Evolutionary conservation across 2,329 filamentous ascomycete species (phyloP).

Genomic region (Achaetomium macrosporum): DNA sequence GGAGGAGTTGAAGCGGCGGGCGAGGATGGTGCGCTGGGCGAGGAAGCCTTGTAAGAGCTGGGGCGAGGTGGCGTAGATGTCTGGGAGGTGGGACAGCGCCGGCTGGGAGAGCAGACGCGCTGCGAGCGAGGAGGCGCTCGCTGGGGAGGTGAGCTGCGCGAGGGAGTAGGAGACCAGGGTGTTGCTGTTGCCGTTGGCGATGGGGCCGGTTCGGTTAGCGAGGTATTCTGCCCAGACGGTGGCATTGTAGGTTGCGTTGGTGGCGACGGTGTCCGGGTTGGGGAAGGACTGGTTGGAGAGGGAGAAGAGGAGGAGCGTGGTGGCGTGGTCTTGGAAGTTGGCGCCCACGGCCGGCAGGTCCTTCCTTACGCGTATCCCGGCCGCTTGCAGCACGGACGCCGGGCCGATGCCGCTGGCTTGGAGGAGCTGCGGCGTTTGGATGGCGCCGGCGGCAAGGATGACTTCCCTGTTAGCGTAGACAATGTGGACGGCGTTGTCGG

Average conservation of each 20-base stretch:
- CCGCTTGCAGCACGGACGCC: slow-evolving; percentile 29
- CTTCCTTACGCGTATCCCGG: slow-evolving; percentile 34
- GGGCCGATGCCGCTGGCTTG: slow-evolving; percentile 41
- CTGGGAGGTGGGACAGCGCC: slow-evolving; percentile 12
- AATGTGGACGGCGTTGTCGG: slow-evolving; percentile 15
- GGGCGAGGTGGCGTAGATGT: slow-evolving; percentile 10
- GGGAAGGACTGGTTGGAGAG: slow-evolving; percentile 19
- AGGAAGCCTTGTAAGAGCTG: slow-evolving; percentile 12
- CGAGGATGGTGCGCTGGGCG: slow-evolving; percentile 17
- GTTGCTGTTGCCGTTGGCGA: slow-evolving; percentile 14
- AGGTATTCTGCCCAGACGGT: slow-evolving; percentile 23
- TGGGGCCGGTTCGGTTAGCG: slow-evolving; percentile 20
- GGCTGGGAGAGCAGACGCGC: slow-evolving; percentile 11
- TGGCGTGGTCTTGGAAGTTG: slow-evolving; percentile 35
- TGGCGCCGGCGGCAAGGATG: slow-evolving; percentile 33
- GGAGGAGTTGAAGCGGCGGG: slow-evolving; percentile 8
- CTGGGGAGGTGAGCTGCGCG: slow-evolving; percentile 8
- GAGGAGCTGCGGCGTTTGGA: slow-evolving; percentile 37
- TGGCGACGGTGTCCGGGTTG: slow-evolving; percentile 19
- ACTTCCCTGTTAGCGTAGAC: slow-evolving; percentile 32
- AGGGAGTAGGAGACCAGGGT: slow-evolving; percentile 16
- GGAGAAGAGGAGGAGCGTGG: slow-evolving; percentile 12
- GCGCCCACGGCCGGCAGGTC: slow-evolving; percentile 42
- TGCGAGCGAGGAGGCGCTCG: neutral
- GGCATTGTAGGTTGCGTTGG: slow-evolving; percentile 21